Evolutionary conservation across 805 yeast genomes (phyloP), one percentile per base, ranked within the genome.

Genomic region (Cyberlindnera misumaiensis): DNA sequence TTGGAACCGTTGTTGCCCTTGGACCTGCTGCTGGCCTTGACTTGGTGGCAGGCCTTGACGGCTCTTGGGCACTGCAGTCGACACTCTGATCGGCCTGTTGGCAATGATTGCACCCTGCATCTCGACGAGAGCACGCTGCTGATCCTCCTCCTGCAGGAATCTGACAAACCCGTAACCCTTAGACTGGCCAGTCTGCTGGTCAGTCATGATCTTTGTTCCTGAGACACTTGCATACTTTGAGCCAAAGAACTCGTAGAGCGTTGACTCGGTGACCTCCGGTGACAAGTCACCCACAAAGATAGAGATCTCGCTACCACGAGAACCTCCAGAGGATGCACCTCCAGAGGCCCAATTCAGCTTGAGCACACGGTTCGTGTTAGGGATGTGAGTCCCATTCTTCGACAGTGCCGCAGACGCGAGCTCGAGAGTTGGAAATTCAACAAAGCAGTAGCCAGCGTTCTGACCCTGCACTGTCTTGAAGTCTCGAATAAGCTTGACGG

Each of bases 161-260:
- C 85, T 76, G n/a, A 87, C 85, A 64, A 89, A 89, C 2, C 96
- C 97, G 59, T 83, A 88, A 11, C 96, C 95, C 53, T 84, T 79
- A 6, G 90, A 75, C 35, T 70, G 70, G 24, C 81, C 80, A 1
- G 95, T 78, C 11, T 60, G 55, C 28, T 77, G 79, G 58, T 88
- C 96, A 35, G 73, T 59, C 79, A 88, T 86, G 44, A 88, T 75
- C 53, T 83, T 86, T 6, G 80, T 93, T 48, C 81, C 79, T 37
- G 77, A 71, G 38, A 86, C 77, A 6, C 89, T 82, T 2, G 89
- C 80, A 55, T 75, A 88, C 42, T 77, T 73, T 5, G 75, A 61
- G 43, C 75, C 78, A 62, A 89, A 88, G 31, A 75, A 67, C 36
- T 81, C 82, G 41, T 73, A 72, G 17, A 88, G 64, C 29, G 69